Evolutionary conservation across 345 rosid species (phyloP).

Genomic region (Citrus reticulata): DNA sequence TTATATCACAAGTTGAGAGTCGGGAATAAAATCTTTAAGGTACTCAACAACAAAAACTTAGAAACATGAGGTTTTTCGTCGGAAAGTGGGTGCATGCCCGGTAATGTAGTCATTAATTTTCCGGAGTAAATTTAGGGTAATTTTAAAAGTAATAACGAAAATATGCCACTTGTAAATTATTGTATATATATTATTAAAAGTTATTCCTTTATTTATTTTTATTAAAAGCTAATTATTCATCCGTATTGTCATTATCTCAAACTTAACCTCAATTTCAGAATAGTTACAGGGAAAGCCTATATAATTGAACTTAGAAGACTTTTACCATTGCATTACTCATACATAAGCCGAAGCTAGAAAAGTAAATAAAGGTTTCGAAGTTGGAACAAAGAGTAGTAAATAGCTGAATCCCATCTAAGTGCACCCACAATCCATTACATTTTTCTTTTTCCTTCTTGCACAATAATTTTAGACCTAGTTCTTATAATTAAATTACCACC

Average conservation of each 20-base stretch:
- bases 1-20: too few relatives aligned
- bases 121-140: not conserved
- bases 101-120: not conserved
- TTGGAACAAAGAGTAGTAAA: not conserved
- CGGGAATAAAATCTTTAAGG: too few relatives aligned
- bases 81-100: too few relatives aligned
- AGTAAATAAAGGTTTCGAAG: not conserved
- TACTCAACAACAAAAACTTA: too few relatives aligned
- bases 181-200: too few relatives aligned
- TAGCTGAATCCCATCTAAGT: not conserved
- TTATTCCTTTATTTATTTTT: not conserved
- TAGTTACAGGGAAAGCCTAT: not conserved
- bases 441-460: not conserved
- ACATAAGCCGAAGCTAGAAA: not conserved
- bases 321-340: too few relatives aligned
- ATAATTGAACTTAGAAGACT: not conserved
- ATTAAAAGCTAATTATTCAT: too few relatives aligned
- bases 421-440: not conserved
- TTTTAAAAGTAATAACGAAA: not conserved
- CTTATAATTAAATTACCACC: not conserved
- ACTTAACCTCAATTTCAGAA: not conserved
- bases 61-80: too few relatives aligned
- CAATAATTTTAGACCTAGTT: not conserved
- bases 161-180: too few relatives aligned
- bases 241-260: not conserved